Evolutionary conservation across 2,329 filamentous ascomycete genomes (phyloP).

Genomic region (Epichloe aotearoae): DNA sequence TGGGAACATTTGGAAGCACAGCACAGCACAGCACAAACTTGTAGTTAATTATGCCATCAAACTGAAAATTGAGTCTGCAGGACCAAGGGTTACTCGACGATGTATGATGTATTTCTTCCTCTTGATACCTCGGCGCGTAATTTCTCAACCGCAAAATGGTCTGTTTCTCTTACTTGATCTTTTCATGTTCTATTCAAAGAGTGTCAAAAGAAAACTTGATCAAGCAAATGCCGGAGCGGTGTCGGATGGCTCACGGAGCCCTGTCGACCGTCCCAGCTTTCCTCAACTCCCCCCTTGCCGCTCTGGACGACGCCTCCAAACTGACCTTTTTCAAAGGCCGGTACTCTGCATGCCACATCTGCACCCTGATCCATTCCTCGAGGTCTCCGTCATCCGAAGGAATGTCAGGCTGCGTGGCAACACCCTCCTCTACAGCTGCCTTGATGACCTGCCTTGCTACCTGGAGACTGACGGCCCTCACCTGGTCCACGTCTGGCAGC

Average conservation of each 20-base stretch:
- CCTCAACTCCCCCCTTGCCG: conserved; percentile 32
- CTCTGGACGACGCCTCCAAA: conserved; percentile 35
- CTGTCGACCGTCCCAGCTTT: conserved; percentile 17
- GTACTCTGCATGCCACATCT: conserved; percentile 71
- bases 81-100: background rate
- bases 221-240: too few relatives aligned
- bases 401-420: conserved; percentile 53
- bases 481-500: conserved; percentile 62
- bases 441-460: conserved; percentile 66
- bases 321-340: conserved; percentile 46
- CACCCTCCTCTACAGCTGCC: conserved; percentile 53
- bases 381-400: conserved; percentile 42
- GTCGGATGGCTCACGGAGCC: background rate
- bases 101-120: too few relatives aligned
- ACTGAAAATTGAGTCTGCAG: background rate
- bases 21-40: background rate
- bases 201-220: too few relatives aligned
- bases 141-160: too few relatives aligned
- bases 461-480: conserved; percentile 61
- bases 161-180: too few relatives aligned
- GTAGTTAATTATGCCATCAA: too few relatives aligned
- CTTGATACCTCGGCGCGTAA: background rate
- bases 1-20: background rate
- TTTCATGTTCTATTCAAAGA: too few relatives aligned
- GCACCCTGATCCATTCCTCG: conserved; percentile 59